Conservation (phyloP, 140 eudicot species). For the Bidens hawaiensis region DNA sequence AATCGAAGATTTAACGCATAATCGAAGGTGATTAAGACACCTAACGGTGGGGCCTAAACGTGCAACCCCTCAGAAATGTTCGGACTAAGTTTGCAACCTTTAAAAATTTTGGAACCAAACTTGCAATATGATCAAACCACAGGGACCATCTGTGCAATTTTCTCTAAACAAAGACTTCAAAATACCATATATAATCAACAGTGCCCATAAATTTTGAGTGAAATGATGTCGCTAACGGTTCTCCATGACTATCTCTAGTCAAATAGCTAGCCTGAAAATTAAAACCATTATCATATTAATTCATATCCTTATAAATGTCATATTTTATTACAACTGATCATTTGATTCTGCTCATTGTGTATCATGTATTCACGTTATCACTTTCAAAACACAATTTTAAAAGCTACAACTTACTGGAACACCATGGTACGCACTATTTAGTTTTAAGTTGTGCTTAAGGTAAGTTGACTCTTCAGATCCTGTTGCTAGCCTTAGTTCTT, state of each 20-base stretch:
- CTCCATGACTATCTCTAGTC: slow-evolving; percentile 65
- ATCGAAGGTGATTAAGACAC: too few relatives aligned
- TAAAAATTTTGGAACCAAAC: too few relatives aligned
- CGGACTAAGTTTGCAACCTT: too few relatives aligned
- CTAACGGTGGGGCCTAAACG: too few relatives aligned
- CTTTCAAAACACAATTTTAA: neutral
- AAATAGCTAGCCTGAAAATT: slow-evolving; percentile 51
- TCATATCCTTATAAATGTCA: neutral
- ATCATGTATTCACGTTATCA: neutral
- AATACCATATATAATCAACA: slow-evolving; percentile 87
- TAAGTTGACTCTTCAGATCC: slow-evolving; percentile 41
- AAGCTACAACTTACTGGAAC: slow-evolving; percentile 52
- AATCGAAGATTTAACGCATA: too few relatives aligned
- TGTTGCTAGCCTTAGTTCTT: slow-evolving; percentile 66
- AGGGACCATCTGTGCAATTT: too few relatives aligned
- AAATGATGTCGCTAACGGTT: slow-evolving; percentile 74
- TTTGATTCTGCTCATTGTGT: neutral
- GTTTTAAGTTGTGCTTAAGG: slow-evolving; percentile 51
- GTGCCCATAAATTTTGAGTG: slow-evolving; percentile 80
- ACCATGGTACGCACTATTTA: slow-evolving; percentile 61
- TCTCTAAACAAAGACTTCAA: neutral
- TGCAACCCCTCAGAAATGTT: too few relatives aligned
- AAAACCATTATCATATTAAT: slow-evolving; percentile 1
- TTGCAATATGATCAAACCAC: too few relatives aligned
- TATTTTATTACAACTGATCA: neutral